phyloP scores from a whole-genome alignment of 164 flowering plant species.

The Aristolochia californica region DNA sequence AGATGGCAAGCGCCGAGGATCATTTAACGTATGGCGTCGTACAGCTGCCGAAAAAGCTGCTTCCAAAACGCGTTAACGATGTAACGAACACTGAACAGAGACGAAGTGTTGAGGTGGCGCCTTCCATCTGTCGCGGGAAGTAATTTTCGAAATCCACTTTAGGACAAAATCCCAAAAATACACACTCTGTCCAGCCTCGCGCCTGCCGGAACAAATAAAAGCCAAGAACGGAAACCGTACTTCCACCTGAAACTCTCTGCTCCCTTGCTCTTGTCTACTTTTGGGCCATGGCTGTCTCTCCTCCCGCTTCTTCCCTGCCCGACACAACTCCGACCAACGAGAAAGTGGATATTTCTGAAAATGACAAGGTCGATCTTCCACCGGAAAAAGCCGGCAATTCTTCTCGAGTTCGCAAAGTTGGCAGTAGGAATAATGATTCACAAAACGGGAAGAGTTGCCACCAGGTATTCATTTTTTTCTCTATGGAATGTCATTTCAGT shows the following conservation, averaged over 20 bases:
- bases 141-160: background rate
- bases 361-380: background rate
- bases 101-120: background rate
- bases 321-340: background rate
- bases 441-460: background rate
- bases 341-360: background rate
- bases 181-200: background rate
- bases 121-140: background rate
- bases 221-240: background rate
- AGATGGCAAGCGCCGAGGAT: too few relatives aligned
- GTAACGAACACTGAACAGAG: too few relatives aligned
- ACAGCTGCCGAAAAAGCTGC: too few relatives aligned
- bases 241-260: background rate
- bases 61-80: too few relatives aligned
- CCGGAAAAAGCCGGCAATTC: background rate
- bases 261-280: background rate
- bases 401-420: background rate
- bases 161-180: background rate
- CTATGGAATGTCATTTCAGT: background rate
- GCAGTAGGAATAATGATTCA: too few relatives aligned
- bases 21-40: too few relatives aligned
- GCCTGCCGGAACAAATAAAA: background rate
- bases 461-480: background rate
- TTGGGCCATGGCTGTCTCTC: background rate
- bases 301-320: background rate